phyloP scores from a whole-genome alignment of 2,329 filamentous ascomycete species.

The Penicillium sp. region DNA sequence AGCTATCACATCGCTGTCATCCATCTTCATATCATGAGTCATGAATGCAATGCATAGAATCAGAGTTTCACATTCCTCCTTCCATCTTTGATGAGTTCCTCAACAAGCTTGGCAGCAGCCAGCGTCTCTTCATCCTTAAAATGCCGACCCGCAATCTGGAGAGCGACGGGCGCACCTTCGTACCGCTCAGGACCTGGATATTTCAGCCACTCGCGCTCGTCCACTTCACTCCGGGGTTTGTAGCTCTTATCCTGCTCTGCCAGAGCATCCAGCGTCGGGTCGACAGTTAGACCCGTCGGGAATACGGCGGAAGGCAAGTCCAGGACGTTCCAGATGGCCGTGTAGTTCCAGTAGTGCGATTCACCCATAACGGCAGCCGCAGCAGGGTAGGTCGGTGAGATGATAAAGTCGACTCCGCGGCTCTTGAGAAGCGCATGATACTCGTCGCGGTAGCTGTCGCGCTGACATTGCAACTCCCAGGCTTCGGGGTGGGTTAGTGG shows the following conservation, averaged over 20 bases:
- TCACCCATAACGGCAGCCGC: conserved; percentile 33
- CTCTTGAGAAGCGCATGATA: conserved; percentile 33
- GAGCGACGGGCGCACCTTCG: conserved; percentile 47
- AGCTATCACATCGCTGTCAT: no score
- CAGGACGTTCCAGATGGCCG: conserved; percentile 35
- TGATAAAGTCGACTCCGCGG: conserved; percentile 33
- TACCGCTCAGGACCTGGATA: conserved; percentile 32
- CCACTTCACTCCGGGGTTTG: conserved; percentile 24
- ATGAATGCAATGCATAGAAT: no score
- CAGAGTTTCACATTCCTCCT: conserved; percentile 5
- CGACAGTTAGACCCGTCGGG: conserved; percentile 30
- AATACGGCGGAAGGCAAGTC: conserved; percentile 32
- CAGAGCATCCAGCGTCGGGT: conserved; percentile 23
- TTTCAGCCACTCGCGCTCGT: conserved; percentile 35
- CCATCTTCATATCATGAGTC: no score
- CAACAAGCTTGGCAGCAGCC: conserved; percentile 31
- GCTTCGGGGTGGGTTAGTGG: conserved; percentile 29
- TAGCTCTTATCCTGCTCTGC: conserved; percentile 20
- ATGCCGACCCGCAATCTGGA: conserved; percentile 52
- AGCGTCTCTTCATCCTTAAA: conserved; percentile 54
- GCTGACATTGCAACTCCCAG: conserved; percentile 28
- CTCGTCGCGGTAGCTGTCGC: conserved; percentile 31
- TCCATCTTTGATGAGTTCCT: conserved; percentile 16
- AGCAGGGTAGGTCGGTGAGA: conserved; percentile 29
- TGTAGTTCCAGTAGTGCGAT: conserved; percentile 38